phyloP scores from a whole-genome alignment of 305 asterid genomes.

The Rubia peregrina region DNA sequence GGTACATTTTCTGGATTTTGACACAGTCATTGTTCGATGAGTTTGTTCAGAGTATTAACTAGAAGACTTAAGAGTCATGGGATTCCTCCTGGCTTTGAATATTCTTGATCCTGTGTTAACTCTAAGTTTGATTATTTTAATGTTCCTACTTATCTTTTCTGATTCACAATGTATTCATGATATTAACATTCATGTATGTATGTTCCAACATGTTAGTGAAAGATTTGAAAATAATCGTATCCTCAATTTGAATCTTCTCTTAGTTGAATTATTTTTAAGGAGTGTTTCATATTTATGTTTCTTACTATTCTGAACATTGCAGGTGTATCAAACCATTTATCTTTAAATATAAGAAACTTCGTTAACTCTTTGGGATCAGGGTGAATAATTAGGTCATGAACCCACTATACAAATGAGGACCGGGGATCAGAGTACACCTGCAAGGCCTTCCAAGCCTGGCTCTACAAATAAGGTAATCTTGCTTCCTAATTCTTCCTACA shows the following conservation, averaged over 20 bases:
- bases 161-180: not conserved
- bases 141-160: not conserved
- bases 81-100: too few relatives aligned
- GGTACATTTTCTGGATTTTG: too few relatives aligned
- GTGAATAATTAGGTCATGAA: conserved; percentile 22
- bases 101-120: not conserved
- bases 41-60: not conserved
- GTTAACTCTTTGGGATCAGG: conserved; percentile 17
- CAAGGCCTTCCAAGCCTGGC: conserved; percentile 53
- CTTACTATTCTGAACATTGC: not conserved
- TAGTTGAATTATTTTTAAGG: not conserved
- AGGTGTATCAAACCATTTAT: conserved; percentile 7
- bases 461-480: conserved; percentile 45
- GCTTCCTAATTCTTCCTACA: conserved; percentile 2
- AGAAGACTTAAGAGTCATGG: too few relatives aligned
- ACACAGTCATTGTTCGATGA: too few relatives aligned
- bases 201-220: not conserved
- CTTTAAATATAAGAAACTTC: conserved; percentile 4
- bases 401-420: conserved; percentile 51
- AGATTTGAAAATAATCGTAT: not conserved
- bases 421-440: conserved; percentile 54
- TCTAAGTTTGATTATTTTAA: not conserved
- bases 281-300: not conserved
- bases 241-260: not conserved
- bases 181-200: not conserved